Percentiles rank a stretch among this genome's conserved stretches.
phyloP scores from a whole-genome alignment of 352 stramenopile species.

The Pythium aphanidermatum region DNA sequence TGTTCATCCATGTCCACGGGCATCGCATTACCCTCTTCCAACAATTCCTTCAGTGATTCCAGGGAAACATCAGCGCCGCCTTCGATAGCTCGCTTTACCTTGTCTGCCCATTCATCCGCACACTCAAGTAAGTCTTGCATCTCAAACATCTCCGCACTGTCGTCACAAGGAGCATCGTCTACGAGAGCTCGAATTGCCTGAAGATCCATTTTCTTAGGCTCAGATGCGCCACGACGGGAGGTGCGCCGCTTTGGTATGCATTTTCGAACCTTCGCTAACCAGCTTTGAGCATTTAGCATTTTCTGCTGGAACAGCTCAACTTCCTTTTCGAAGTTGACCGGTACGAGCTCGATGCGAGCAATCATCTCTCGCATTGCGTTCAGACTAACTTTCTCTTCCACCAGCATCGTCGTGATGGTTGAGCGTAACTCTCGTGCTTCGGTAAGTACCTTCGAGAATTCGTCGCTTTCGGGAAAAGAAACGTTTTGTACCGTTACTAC shows the following conservation, averaged over 20 bases:
- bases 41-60: constrained; percentile 64
- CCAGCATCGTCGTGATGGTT: constrained; percentile 62
- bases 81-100: constrained; percentile 76
- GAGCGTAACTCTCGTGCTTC: constrained; percentile 53
- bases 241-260: constrained; percentile 79
- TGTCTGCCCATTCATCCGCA: constrained; percentile 76
- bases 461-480: constrained; percentile 50
- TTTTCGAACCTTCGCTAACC: constrained; percentile 81
- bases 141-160: constrained; percentile 83
- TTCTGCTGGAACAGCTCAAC: constrained; percentile 79
- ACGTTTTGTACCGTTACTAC: constrained; percentile 38
- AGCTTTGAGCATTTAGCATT: constrained; percentile 80
- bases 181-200: constrained; percentile 74
- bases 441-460: constrained; percentile 41
- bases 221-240: constrained; percentile 36
- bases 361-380: constrained; percentile 75
- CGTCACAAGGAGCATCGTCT: constrained; percentile 81
- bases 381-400: constrained; percentile 79
- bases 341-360: constrained; percentile 76
- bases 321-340: constrained; percentile 77
- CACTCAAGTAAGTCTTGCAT: constrained; percentile 88
- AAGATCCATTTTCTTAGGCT: constrained; percentile 80
- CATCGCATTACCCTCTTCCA: constrained; percentile 78
- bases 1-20: constrained; percentile 88
- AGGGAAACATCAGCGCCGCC: constrained; percentile 59